A percentile compares a stretch with the other conserved stretches of the same genome.
Evolutionary conservation across 1,284 basidiomycete species (phyloP).

Genomic region (Omphalotus olearius): DNA sequence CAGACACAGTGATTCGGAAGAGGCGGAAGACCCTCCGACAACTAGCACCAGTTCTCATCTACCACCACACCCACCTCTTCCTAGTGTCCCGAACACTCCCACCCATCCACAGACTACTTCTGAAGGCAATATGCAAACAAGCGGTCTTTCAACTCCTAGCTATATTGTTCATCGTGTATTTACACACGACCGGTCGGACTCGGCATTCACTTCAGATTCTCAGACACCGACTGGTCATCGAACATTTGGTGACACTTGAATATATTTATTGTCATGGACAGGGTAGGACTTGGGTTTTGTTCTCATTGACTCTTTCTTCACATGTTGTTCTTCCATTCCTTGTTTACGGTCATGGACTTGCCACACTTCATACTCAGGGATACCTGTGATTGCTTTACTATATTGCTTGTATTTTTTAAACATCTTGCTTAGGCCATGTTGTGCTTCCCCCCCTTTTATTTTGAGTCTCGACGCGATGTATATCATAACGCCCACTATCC

Average conservation of each 20-base stretch:
- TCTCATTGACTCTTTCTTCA: not conserved
- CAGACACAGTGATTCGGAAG: slow-evolving; percentile 47
- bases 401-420: no score
- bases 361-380: no score
- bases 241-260: not conserved
- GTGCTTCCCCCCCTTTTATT: no score
- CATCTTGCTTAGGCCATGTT: no score
- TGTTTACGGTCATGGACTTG: not conserved
- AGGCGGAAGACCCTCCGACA: slow-evolving; percentile 28
- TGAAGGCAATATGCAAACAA: no score
- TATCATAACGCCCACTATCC: no score
- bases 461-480: no score
- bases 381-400: no score
- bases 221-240: not conserved
- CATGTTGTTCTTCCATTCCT: not conserved
- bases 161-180: slow-evolving; percentile 15
- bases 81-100: slow-evolving; percentile 21
- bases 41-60: slow-evolving; percentile 33
- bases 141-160: slow-evolving; percentile 4
- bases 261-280: not conserved
- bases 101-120: slow-evolving; percentile 5
- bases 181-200: slow-evolving; percentile 5
- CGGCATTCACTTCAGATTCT: not conserved
- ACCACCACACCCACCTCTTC: slow-evolving; percentile 50
- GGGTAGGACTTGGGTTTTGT: not conserved